Base-by-base conservation (phyloP, 805 yeast species). In the Saccharomycopsis olivae region DNA sequence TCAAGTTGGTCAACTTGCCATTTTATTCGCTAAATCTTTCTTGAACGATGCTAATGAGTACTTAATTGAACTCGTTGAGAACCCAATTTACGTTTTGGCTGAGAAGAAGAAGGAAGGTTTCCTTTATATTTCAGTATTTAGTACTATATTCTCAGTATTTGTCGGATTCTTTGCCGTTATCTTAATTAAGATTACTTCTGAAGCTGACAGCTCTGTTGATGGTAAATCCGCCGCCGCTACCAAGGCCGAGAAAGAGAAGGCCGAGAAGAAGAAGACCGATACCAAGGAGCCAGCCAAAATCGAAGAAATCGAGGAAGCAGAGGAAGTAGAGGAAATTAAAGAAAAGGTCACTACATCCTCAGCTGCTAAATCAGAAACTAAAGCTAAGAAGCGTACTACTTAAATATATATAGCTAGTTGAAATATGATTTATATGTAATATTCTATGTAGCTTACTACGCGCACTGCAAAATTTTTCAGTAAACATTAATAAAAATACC, bases 1-100 rank as follows among this genome's bases (percentile, higher is more conserved):
- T 18, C 25, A n/a, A 17, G 27, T 92, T 83, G 66, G 77, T 42
- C 73, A 72, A 53, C 75, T 71, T 33, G 59, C 68, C 36, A 68
- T 61, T 43, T 75, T 73, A 55, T 49, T 71, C 33, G 66, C 73
- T 16, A 63, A 63, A 53, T 17, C 24, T 16, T 47, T 52, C 48
- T 24, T 59, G n/a, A 39, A 34, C 2, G 49, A 50, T 27, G 59
- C 64, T 16, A 51, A 56, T 33, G 56, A 52, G 16, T 64, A 59
- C 49, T 50, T 68, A 47, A 48, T 44, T 20, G 69, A 64, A 17
- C 62, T 75, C 49, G 46, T 60, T 30, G 49, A 46, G 4, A 65
- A 65, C 40, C 84, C 84, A 19, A 42, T 65, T 14, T 51, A 49
- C 11, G 64, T 73, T 1, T 48, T 75, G 19, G 45, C 59, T 20